phyloP scores from a whole-genome alignment of 1,284 basidiomycete genomes.

The Boletus holoroseus region DNA sequence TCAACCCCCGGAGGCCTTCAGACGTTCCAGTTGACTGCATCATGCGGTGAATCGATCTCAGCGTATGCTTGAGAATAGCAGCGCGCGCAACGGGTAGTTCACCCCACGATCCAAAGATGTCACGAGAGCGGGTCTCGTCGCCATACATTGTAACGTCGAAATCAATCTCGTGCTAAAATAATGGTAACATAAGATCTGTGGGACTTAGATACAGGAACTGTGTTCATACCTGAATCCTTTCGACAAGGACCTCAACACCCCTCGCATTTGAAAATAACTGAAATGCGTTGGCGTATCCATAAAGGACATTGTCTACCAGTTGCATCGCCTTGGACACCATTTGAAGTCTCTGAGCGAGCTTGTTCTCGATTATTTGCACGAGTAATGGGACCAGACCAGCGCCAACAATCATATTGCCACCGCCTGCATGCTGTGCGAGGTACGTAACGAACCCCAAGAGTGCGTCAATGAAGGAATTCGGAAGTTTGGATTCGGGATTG shows the following conservation, averaged over 20 bases:
- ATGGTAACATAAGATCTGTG: constrained; percentile 8
- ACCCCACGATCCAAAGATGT: constrained; percentile 56
- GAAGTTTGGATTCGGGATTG: constrained; percentile 58
- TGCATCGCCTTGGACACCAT: constrained; percentile 87
- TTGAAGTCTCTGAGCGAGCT: constrained; percentile 58
- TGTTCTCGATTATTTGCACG: constrained; percentile 82
- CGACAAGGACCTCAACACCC: constrained; percentile 83
- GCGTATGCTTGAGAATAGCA: constrained; percentile 81
- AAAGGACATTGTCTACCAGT: constrained; percentile 88
- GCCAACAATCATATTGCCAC: constrained; percentile 92
- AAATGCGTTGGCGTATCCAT: constrained; percentile 85
- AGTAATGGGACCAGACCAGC: constrained; percentile 92
- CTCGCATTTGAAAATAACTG: constrained; percentile 80
- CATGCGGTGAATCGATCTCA: constrained; percentile 93
- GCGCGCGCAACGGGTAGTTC: constrained; percentile 59
- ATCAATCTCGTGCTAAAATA: constrained; percentile 63
- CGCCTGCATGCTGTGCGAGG: constrained; percentile 77
- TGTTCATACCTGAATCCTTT: constrained; percentile 70
- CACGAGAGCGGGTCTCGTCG: constrained; percentile 40
- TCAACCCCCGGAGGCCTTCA: constrained; percentile 91
- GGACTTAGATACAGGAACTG: background rate
- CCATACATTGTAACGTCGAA: constrained; percentile 57
- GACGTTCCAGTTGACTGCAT: constrained; percentile 93
- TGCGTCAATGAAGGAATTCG: constrained; percentile 81
- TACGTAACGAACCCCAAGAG: constrained; percentile 84